Evolutionary conservation across 139 green algal species (phyloP), one percentile per base, ranked within the genome.

Genomic region (Tetraselmis chui): DNA sequence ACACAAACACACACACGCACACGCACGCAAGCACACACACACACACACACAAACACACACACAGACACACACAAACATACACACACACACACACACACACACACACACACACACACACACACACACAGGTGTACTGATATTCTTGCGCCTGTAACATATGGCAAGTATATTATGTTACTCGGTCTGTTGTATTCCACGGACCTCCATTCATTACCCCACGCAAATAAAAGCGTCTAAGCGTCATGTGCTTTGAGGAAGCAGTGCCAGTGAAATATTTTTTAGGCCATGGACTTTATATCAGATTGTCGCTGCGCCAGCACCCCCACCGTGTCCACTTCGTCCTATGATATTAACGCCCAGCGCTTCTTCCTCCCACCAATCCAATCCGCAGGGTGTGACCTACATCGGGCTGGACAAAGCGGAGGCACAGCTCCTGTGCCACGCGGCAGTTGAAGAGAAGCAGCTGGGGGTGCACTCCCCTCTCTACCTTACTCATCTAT

Each of bases 341-440:
- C 45, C 45, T 67, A 18, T 67, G 45, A n/a, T n/a, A n/a, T n/a
- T n/a, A n/a, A n/a, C n/a, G n/a, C n/a, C n/a, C n/a, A n/a, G n/a
- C n/a, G 76, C 76, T n/a, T 5, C 28, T 25, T 28, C n/a, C 76
- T 32, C 23, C 29, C 30, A 2, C 23, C 27, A 2, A 24, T 80
- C 31, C 23, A 59, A 26, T 74, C 74, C 5, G 58, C 30, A 23
- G 27, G 25, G 22, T 31, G 27, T 24, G 45, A 23, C 22, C 27
- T 75, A 28, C 29, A 30, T 82, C 83, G 84, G 84, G 22, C 76
- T 95, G 28, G 91, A 95, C 84, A 59, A 77, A 2, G 25, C 76
- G 0, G 80, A 81, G 2, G 76, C 91, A 76, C 83, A 85, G 76
- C 87, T 96, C 75, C 81, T 94, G 75, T 96, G 95, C 89, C 94